Evolutionary conservation across 176 grass and related monocot genomes (phyloP), one percentile per base, ranked within the genome.

Genomic region (Elaeis guineensis): DNA sequence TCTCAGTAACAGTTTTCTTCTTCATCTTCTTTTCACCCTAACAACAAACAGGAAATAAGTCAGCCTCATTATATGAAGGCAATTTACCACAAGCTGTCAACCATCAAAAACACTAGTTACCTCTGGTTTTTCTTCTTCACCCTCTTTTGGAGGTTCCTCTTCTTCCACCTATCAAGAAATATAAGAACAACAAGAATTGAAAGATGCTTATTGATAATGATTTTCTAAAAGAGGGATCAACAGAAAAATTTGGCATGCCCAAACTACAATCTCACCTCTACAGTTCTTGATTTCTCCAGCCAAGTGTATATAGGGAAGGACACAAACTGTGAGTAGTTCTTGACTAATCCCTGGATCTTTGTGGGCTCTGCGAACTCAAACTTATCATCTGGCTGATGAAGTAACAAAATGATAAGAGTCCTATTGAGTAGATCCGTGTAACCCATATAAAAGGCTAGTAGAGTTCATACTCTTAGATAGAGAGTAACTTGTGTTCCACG

Each of bases 271-370:
- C 48, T 17, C 58, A 95, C 89, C 85, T 95, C 89, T 66, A 89
- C 77, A 55, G 89, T 89, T 78, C 81, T 78, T 49, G 89, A 95
- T 80, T 95, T 95, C 72, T 95, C 89, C 58, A 89, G 85, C 75
- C 83, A 95, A 58, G 90, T 95, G 64, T 86, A 90, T 72, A 95
- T 95, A 16, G 90, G 90, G 67, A 95, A 95, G 25, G 90, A 95
- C 1, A 95, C 90, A 76, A 90, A 89, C 64, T 95, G 90, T 20
- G 86, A 90, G 57, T 89, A 89, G 66, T 95, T 95, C 70, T 95
- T 95, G 24, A 95, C 86, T 69, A 95, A 63, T 70, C 77, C 79
- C 72, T 95, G 82, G 35, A 95, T 81, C 25, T 74, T 78, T 1
- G 61, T 48, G 55, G 90, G 90, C 16, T 89, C 86, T 4, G 86